A percentile compares a stretch with the other conserved stretches of the same genome.
These are phyloP conservation scores for Hericium rajendrae DNA, from an alignment of 768 basidiomycete species.

Conservation along the genomic window DNA sequence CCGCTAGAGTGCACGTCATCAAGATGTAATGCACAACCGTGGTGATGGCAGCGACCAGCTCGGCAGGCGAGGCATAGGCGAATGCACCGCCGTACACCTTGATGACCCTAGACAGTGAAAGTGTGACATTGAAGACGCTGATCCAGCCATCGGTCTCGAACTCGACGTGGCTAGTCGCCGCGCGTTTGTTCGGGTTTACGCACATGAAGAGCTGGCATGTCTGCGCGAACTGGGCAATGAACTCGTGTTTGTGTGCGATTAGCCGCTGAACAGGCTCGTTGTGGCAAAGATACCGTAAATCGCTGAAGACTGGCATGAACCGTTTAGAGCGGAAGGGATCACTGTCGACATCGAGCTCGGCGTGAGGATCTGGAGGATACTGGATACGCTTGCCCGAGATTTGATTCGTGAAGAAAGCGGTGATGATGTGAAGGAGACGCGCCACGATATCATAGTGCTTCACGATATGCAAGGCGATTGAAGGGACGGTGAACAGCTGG, in stretches of 20 bases:
- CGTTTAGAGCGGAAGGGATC: constrained; percentile 90
- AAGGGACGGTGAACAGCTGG: constrained; percentile 88
- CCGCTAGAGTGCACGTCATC: constrained; percentile 56
- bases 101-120: constrained; percentile 81
- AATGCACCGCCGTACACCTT: constrained; percentile 86
- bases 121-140: constrained; percentile 89
- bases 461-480: constrained; percentile 72
- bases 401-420: constrained; percentile 89
- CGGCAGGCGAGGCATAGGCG: constrained; percentile 40
- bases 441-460: constrained; percentile 63
- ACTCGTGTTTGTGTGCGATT: constrained; percentile 58
- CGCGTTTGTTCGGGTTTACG: constrained; percentile 84
- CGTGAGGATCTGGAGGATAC: constrained; percentile 22
- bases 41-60: constrained; percentile 57
- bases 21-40: constrained; percentile 66
- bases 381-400: constrained; percentile 64
- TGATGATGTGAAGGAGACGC: constrained; percentile 74
- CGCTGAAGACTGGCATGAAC: constrained; percentile 91
- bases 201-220: constrained; percentile 90
- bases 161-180: constrained; percentile 76
- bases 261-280: constrained; percentile 72
- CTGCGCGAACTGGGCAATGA: constrained; percentile 60
- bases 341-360: constrained; percentile 66
- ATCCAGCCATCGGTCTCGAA: constrained; percentile 98
- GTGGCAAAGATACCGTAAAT: constrained; percentile 78